Percentiles rank a stretch among this genome's conserved stretches.
Conservation (phyloP, 306 rosid genomes). For the Crotalaria pallida region DNA sequence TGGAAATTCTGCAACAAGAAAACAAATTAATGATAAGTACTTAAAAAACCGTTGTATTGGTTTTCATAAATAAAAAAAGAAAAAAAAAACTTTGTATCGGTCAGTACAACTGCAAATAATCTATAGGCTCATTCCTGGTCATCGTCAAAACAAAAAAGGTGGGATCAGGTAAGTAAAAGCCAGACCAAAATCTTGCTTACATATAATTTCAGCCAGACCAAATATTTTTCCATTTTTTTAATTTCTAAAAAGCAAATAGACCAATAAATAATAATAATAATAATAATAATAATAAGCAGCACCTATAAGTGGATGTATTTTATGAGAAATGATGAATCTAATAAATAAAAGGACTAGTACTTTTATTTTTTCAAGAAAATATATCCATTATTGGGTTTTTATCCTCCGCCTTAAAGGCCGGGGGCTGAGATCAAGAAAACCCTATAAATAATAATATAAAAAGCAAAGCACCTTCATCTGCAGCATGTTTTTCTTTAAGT, state of each 20-base stretch:
- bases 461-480: constrained; percentile 68
- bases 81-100: neutral
- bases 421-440: too few relatives aligned
- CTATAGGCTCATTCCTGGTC: neutral
- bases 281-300: too few relatives aligned
- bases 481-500: constrained; percentile 85
- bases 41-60: neutral
- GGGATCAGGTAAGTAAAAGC: neutral
- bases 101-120: neutral
- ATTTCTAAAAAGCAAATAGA: neutral
- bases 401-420: too few relatives aligned
- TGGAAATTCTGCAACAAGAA: constrained; percentile 62
- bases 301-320: too few relatives aligned
- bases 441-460: neutral
- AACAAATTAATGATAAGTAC: constrained; percentile 7
- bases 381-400: too few relatives aligned
- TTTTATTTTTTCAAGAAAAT: too few relatives aligned
- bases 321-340: too few relatives aligned
- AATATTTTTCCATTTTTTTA: neutral
- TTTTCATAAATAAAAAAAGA: neutral
- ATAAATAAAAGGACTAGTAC: too few relatives aligned
- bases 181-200: neutral
- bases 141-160: neutral
- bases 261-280: neutral
- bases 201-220: neutral